Evolutionary conservation across 1,284 basidiomycete genomes (phyloP).

Genomic region (Coniophora puteana): DNA sequence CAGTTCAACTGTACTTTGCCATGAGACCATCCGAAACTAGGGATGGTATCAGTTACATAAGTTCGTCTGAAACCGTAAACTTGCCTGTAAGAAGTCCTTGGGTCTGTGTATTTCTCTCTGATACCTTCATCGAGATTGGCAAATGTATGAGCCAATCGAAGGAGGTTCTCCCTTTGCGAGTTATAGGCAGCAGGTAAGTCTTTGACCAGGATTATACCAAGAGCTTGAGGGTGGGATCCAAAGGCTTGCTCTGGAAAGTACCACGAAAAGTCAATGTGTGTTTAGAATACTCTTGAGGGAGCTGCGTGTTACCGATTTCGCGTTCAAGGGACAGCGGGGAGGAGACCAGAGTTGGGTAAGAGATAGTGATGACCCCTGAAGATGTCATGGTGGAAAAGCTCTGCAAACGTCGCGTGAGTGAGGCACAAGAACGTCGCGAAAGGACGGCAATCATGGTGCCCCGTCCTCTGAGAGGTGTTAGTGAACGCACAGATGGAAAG

Average conservation of each 20-base stretch:
- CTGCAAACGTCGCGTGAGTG: conserved; percentile 13
- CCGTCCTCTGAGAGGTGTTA: too few species aligned
- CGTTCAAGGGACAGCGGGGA: conserved; percentile 54
- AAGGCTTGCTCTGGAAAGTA: conserved; percentile 66
- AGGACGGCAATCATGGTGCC: too few species aligned
- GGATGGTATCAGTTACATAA: conserved; percentile 4
- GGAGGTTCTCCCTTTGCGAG: conserved; percentile 60
- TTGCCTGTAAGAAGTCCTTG: conserved; percentile 67
- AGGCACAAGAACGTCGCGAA: too few species aligned
- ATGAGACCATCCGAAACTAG: conserved; percentile 89
- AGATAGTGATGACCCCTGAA: conserved; percentile 66
- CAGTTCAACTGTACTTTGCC: conserved; percentile 58
- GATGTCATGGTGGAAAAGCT: conserved; percentile 37
- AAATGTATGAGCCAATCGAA: conserved; percentile 73
- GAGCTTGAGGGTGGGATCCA: conserved; percentile 67
- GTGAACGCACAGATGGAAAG: too few species aligned
- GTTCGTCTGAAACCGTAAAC: conserved; percentile 11
- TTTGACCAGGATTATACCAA: conserved; percentile 79
- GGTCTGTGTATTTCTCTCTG: conserved; percentile 71
- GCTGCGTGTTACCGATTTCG: conserved; percentile 54
- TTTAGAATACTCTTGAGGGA: conserved; percentile 2
- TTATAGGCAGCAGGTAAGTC: conserved; percentile 73
- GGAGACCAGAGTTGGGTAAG: conserved; percentile 59
- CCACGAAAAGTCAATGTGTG: neutral
- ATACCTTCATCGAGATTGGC: conserved; percentile 60